A percentile compares a stretch with the other conserved stretches of the same genome.
Evolutionary conservation across 2,329 filamentous ascomycete genomes (phyloP).

Genomic region (Madurella fahalii): DNA sequence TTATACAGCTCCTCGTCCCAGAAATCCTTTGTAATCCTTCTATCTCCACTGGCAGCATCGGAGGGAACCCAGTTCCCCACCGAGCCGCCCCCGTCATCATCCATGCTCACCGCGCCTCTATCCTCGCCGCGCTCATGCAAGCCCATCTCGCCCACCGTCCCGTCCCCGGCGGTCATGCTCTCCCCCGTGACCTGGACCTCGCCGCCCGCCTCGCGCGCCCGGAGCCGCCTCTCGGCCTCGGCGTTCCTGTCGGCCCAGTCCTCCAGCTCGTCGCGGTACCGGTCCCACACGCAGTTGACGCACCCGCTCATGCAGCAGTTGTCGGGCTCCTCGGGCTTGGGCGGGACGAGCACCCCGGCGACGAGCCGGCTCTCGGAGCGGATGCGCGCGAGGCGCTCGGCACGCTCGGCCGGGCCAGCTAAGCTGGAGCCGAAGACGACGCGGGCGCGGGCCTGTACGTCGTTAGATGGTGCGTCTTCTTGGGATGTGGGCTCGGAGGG

Average conservation of each 20-base stretch:
- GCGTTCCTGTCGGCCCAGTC: conserved; percentile 68
- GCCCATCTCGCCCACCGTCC: conserved; percentile 32
- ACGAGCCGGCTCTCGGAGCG: conserved; percentile 59
- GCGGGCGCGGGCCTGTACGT: conserved; percentile 18
- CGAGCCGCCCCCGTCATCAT: conserved; percentile 75
- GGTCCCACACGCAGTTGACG: conserved; percentile 95
- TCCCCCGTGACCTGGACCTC: conserved; percentile 16
- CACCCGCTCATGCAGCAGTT: conserved; percentile 99
- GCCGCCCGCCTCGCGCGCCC: conserved; percentile 32
- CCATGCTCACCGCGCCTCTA: conserved; percentile 56
- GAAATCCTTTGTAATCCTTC: conserved; percentile 46
- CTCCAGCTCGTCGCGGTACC: conserved; percentile 86
- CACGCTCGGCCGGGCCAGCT: conserved; percentile 66
- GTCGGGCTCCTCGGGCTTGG: conserved; percentile 81
- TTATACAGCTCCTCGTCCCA: conserved; percentile 69
- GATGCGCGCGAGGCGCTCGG: conserved; percentile 55
- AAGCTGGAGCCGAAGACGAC: conserved; percentile 81
- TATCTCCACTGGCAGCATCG: conserved; percentile 30
- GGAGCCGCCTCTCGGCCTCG: conserved; percentile 57
- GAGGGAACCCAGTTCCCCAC: conserved; percentile 58
- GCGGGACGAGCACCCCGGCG: conserved; percentile 78
- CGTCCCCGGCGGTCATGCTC: conserved; percentile 20
- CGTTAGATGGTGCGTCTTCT: conserved; percentile 1
- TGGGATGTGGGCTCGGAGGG: not conserved
- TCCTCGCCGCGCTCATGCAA: conserved; percentile 37